These are phyloP conservation scores for Chalciporus piperatus DNA, from an alignment of 768 basidiomycete genomes.

Conservation along the genomic window DNA sequence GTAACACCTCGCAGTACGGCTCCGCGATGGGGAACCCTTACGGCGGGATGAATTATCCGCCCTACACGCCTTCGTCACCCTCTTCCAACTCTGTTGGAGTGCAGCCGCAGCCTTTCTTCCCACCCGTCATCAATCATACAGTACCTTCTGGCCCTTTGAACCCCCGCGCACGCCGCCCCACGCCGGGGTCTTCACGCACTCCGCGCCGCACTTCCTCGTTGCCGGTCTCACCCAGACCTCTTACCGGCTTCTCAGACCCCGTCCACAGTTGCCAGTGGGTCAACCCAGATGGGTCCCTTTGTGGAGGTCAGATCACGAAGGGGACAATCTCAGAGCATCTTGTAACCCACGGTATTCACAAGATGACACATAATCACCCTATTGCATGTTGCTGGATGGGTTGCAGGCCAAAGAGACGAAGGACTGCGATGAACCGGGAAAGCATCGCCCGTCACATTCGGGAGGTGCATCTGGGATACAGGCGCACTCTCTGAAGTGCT, in stretches of 20 bases:
- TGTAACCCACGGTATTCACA: not conserved
- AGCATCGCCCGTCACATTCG: slow-evolving; percentile 14
- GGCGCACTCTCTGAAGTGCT: not conserved
- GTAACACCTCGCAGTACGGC: too few species aligned
- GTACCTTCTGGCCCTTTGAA: not conserved
- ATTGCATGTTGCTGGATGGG: slow-evolving; percentile 9
- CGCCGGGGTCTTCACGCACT: not conserved
- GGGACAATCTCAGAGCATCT: slow-evolving; percentile 9
- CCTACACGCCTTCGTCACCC: not conserved
- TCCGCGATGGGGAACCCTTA: too few species aligned
- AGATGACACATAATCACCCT: accelerated
- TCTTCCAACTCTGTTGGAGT: not conserved
- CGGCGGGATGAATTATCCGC: too few species aligned
- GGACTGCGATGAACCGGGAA: slow-evolving; percentile 7
- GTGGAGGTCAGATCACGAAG: not conserved
- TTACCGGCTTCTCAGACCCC: not conserved
- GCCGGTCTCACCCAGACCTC: not conserved
- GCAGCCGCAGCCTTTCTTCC: not conserved
- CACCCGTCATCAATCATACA: not conserved
- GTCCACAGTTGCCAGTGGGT: slow-evolving; percentile 10
- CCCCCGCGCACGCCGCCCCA: not conserved
- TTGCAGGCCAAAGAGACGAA: slow-evolving; percentile 2
- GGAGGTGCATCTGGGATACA: slow-evolving; percentile 13
- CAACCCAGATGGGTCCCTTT: not conserved
- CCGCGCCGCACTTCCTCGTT: not conserved